These are phyloP conservation scores for Mycena olivaceomarginata DNA, from an alignment of 768 basidiomycete species.

Conservation along the genomic window DNA sequence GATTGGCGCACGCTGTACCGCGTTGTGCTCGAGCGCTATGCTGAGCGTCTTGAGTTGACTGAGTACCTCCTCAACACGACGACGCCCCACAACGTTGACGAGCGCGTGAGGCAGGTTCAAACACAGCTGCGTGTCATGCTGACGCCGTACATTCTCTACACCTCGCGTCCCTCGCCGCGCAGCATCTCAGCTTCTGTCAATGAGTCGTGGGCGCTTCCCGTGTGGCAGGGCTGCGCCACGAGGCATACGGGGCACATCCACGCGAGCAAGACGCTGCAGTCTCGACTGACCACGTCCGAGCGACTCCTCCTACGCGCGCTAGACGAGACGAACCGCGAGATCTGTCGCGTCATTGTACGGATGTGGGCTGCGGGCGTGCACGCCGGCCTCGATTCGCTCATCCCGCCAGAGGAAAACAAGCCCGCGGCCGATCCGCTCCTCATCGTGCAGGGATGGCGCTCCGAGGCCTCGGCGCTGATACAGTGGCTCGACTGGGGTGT, in stretches of 20 bases:
- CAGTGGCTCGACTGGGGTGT: constrained; percentile 42
- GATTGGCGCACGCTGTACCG: constrained; percentile 58
- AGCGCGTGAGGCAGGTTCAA: background rate
- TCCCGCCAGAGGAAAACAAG: background rate
- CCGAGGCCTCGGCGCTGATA: background rate
- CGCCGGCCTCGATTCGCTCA: constrained; percentile 26
- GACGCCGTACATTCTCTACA: constrained; percentile 26
- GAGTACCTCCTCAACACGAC: constrained; percentile 43
- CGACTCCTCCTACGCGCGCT: constrained; percentile 47
- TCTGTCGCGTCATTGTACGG: background rate
- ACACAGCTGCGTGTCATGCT: constrained; percentile 41
- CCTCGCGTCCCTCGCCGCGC: background rate
- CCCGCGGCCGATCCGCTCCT: constrained; percentile 4
- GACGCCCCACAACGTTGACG: constrained; percentile 9
- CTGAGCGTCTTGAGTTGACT: constrained; percentile 53
- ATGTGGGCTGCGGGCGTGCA: constrained; percentile 38
- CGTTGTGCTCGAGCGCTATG: constrained; percentile 55
- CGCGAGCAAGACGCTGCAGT: background rate
- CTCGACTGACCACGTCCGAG: constrained; percentile 54
- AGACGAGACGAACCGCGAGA: constrained; percentile 36
- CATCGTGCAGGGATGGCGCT: background rate
- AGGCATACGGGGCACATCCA: constrained; percentile 23
- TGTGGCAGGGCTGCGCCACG: constrained; percentile 56
- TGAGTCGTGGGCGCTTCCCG: constrained; percentile 52
- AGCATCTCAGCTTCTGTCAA: background rate